These are phyloP conservation scores for Podospora australis DNA, from an alignment of 495 filamentous ascomycete genomes.

Conservation along the genomic window DNA sequence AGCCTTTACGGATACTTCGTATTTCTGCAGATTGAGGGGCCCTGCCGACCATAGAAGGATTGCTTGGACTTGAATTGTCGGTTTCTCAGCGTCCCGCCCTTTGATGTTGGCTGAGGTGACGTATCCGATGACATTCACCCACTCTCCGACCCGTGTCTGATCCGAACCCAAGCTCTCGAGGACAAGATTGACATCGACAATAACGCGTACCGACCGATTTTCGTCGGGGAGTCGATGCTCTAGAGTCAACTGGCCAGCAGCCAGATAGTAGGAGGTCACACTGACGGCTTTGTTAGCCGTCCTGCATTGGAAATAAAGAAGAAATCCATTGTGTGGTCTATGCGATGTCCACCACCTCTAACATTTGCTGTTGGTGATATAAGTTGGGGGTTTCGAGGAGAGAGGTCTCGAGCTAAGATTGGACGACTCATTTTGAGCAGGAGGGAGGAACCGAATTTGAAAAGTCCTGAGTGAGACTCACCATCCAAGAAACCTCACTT, in stretches of 20 bases:
- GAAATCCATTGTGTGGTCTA: not conserved
- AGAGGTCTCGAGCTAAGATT: not conserved
- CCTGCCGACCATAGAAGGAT: constrained; percentile 62
- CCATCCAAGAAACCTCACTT: constrained; percentile 92
- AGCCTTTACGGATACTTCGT: constrained; percentile 44
- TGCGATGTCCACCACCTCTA: constrained; percentile 10
- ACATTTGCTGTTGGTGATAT: too few relatives aligned
- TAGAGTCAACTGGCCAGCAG: constrained; percentile 54
- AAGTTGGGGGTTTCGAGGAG: too few relatives aligned
- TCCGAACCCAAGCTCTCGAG: constrained; percentile 57
- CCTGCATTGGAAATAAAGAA: not conserved
- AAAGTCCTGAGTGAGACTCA: constrained; percentile 40
- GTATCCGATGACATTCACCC: constrained; percentile 89
- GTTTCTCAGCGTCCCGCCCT: not conserved
- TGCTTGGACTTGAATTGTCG: constrained; percentile 49
- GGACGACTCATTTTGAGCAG: not conserved
- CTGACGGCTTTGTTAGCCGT: constrained; percentile 36
- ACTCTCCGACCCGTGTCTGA: constrained; percentile 68
- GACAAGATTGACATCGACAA: constrained; percentile 65
- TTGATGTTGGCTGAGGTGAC: constrained; percentile 34
- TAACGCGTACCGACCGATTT: constrained; percentile 32
- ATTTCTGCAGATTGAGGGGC: constrained; percentile 54
- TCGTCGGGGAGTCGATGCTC: constrained; percentile 58
- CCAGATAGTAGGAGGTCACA: constrained; percentile 59
- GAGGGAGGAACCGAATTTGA: constrained; percentile 13